phyloP scores from a whole-genome alignment of 1,284 basidiomycete genomes.

The Cryptococcus hybrid region DNA sequence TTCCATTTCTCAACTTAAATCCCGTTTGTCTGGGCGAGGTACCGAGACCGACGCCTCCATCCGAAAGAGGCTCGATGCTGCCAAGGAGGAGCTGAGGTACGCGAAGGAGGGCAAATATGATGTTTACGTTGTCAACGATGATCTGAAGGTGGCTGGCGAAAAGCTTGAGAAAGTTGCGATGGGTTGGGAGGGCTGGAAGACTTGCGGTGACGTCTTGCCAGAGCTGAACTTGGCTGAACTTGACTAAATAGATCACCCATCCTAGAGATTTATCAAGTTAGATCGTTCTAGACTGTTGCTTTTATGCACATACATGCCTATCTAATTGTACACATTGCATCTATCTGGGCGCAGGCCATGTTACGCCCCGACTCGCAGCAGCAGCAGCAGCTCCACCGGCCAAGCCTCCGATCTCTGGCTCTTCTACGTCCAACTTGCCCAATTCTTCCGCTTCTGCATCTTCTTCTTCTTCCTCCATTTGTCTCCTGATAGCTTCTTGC shows the following conservation, averaged over 20 bases:
- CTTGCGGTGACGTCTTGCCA: conserved; percentile 43
- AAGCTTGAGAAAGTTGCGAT: conserved; percentile 64
- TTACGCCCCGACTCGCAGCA: conserved; percentile 8
- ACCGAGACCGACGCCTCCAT: conserved; percentile 80
- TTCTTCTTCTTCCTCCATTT: conserved; percentile 51
- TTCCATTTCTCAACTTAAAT: conserved; percentile 62
- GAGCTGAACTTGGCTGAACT: conserved; percentile 36
- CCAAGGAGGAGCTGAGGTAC: conserved; percentile 80
- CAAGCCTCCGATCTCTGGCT: conserved; percentile 16
- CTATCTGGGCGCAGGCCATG: conserved; percentile 23
- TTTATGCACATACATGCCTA: background rate
- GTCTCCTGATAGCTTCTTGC: conserved; percentile 51
- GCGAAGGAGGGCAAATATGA: conserved; percentile 73
- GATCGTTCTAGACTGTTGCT: background rate
- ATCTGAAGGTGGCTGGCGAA: conserved; percentile 77
- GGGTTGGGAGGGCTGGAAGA: conserved; percentile 55
- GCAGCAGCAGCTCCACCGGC: conserved; percentile 8
- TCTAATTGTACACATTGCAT: background rate
- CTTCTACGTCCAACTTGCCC: conserved; percentile 22
- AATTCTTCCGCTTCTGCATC: conserved; percentile 47
- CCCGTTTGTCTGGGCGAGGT: conserved; percentile 72
- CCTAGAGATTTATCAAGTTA: background rate
- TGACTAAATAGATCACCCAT: conserved; percentile 4
- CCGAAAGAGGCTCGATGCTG: conserved; percentile 72
- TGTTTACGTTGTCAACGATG: conserved; percentile 86